Evolutionary conservation across 2,329 filamentous ascomycete species (phyloP), one percentile per base, ranked within the genome.

Genomic region (Drechslerella dactyloides): DNA sequence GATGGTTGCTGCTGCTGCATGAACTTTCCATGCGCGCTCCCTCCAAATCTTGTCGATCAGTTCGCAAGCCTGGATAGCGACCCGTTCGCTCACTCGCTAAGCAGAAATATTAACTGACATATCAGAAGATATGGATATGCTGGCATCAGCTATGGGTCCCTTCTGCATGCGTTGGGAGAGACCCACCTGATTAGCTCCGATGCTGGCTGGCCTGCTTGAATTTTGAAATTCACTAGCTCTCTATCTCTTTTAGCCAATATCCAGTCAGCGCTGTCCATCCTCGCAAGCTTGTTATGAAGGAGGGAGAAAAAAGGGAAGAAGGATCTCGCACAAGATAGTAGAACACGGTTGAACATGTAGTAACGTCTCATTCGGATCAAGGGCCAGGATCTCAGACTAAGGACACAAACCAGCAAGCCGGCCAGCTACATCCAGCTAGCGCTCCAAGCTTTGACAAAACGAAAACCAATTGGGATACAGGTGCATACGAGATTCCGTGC

Each of bases 161-260:
- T n/a, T 58, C 11, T 42, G 37, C 37, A 42, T 44, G 65, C 51
- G 52, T 69, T 69, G 65, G 53, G 52, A 68, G 44, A 52, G 65
- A 62, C 65, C 65, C 65, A 69, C 65, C 52, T 50, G 65, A 44
- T 58, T 69, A 69, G 65, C 37, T 69, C 64, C 65, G 58, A 46
- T 19, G 17, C 21, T 57, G 27, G 27, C 27, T 33, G 27, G 27
- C 27, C 27, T 33, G 27, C 27, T 33, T 33, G 27, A 8, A 33
- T 33, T 33, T 33, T 8, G 8, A 33, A 33, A 33, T 58, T 48
- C 51, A 52, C 33, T 24, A 55, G 24, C 53, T 23, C 56, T 52
- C 51, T 56, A 19, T 55, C 44, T 51, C 57, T 57, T 68, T 69
- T 69, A 69, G 65, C 65, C 65, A 69, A 63, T 69, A 58, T 69